Evolutionary conservation across 345 rosid species (phyloP), one percentile per base, ranked within the genome.

Genomic region (Anastatica hierochuntica): DNA sequence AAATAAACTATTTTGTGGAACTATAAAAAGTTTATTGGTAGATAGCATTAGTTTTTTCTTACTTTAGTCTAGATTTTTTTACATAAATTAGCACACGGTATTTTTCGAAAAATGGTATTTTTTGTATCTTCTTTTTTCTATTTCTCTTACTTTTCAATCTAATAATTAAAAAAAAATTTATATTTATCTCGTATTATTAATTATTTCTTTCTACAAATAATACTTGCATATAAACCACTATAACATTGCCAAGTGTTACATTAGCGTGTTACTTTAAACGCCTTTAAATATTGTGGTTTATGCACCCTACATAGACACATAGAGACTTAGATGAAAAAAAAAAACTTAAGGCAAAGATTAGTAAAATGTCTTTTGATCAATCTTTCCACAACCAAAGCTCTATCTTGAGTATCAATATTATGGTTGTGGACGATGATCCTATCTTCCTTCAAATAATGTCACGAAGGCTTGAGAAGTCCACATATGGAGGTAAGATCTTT

Each of bases 351-450:
- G 42, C 64, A 58, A 36, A 50, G 47, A 58, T 13, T 29, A 35
- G 43, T 12, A 59, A 10, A 53, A 67, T 67, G 72, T 26, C 24
- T 60, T 46, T 31, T 29, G 34, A 36, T 67, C 70, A 43, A 50
- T 47, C 68, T 18, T 11, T 50, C 49, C 2, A 41, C 23, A 66
- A 58, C 49, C 43, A 49, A 40, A 55, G 11, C 48, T 14, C 79
- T 29, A 10, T 62, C 21, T 12, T 36, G 15, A 76, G 18, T 7
- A 50, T 78, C 37, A 70, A 60, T 17, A 45, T 85, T 60, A 41
- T 83, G 69, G 70, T 81, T 13, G 92, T 85, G 17, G 95, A 85
- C 29, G 92, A 85, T 43, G 89, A 85, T 72, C 48, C 64, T 20
- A 58, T 74, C 1, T 70, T 71, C 33, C 83, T 79, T n/a, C 12